Conservation (phyloP, 169 alveolate species). For the Cryptosporidium sp. region DNA sequence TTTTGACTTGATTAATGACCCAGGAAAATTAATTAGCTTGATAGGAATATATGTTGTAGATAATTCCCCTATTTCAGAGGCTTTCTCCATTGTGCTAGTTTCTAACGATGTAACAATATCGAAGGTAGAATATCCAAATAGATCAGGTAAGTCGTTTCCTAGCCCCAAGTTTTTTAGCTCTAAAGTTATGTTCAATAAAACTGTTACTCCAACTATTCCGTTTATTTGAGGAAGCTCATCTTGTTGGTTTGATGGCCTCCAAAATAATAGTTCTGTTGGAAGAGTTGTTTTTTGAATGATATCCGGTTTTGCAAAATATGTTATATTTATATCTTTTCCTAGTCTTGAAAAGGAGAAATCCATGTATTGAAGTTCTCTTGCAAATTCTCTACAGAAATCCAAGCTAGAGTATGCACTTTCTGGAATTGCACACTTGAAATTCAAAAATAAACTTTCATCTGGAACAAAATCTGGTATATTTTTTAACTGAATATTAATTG, state of each 20-base stretch:
- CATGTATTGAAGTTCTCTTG: not conserved
- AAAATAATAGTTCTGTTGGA: conserved; percentile 4
- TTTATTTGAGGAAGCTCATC: not conserved
- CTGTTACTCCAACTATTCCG: conserved; percentile 36
- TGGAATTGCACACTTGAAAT: conserved; percentile 41
- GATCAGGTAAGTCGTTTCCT: conserved; percentile 24
- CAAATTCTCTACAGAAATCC: conserved; percentile 45
- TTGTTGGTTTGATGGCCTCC: conserved; percentile 28
- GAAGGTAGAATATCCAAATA: conserved; percentile 19
- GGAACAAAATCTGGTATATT: conserved; percentile 31
- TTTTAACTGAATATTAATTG: conserved; percentile 23
- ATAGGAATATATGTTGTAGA: not conserved
- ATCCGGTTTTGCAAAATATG: conserved; percentile 30
- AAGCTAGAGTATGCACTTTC: conserved; percentile 7
- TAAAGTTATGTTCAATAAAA: conserved; percentile 9
- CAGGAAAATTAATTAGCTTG: conserved; percentile 17
- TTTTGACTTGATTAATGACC: conserved; percentile 27
- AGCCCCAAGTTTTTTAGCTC: not conserved
- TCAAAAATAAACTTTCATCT: conserved; percentile 19
- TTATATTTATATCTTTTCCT: conserved; percentile 13
- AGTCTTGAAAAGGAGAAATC: conserved; percentile 45
- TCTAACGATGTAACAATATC: conserved; percentile 21
- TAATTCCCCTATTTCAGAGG: conserved; percentile 45
- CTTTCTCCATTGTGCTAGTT: not conserved
- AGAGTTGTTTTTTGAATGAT: not conserved